Evolutionary conservation across 805 yeast genomes (phyloP).

Genomic region (Metschnikowia proteae): DNA sequence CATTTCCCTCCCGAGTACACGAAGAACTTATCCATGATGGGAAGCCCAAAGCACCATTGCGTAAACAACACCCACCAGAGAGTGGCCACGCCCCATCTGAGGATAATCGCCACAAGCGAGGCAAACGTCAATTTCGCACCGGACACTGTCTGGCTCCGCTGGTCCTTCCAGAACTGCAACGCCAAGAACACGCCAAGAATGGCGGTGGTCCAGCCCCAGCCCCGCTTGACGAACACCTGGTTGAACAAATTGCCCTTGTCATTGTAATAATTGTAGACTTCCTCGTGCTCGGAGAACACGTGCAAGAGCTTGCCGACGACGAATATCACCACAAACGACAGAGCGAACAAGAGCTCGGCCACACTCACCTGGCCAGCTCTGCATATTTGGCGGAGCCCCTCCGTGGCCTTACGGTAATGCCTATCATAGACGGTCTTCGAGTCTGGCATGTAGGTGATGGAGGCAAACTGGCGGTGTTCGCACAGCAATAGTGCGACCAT

Average conservation of each 20-base stretch:
- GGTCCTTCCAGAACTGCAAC: conserved; percentile 8
- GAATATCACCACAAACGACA: conserved; percentile 40
- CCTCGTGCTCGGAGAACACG: conserved; percentile 41
- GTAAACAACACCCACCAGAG: conserved; percentile 83
- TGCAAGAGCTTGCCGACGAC: conserved; percentile 50
- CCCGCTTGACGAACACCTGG: conserved; percentile 73
- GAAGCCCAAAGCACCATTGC: conserved; percentile 82
- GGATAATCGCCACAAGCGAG: conserved; percentile 19
- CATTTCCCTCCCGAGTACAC: conserved; percentile 82
- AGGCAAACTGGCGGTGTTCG: not conserved
- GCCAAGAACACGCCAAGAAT: conserved; percentile 27
- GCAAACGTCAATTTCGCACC: not conserved
- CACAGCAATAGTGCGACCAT: not conserved
- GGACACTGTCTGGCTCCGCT: not conserved
- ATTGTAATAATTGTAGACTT: conserved; percentile 47
- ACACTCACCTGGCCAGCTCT: conserved; percentile 13
- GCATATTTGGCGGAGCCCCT: not conserved
- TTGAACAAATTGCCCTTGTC: conserved; percentile 71
- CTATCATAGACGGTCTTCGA: not conserved
- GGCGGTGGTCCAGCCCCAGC: conserved; percentile 85
- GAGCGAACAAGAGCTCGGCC: conserved; percentile 26
- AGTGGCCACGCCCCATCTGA: conserved; percentile 54
- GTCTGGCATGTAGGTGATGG: not conserved
- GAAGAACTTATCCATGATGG: conserved; percentile 86
- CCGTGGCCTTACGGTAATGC: not conserved